Evolutionary conservation across 768 basidiomycete genomes (phyloP), one percentile per base, ranked within the genome.

Genomic region (Neoboletus brunneissimus): DNA sequence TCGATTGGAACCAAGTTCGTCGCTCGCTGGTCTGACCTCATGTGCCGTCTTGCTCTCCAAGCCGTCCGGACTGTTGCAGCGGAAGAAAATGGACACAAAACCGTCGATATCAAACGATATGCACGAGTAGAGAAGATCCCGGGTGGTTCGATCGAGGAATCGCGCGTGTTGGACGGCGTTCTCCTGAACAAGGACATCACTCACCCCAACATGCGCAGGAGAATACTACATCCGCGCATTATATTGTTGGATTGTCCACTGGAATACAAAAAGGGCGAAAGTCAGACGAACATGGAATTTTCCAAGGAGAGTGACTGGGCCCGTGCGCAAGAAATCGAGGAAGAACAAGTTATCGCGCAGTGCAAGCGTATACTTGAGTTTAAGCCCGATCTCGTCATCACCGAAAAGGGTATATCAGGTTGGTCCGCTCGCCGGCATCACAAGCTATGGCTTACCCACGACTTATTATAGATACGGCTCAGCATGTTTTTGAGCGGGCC

Each of bases 151-250:
- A 98, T 99, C 65, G 97, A 99, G 76, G 83, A 95, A 57, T 91
- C 89, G 56, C 75, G 77, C 57, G 96, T 98, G 4, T 72, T 98
- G 54, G 83, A 80, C 51, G 96, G 97, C 45, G 88, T 99, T 53
- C 94, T 99, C 88, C 73, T 98, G 65, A 99, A 98, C 84, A 98
- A 99, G 80, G 97, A 98, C 70, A 90, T 99, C 65, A 97, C 94
- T 0, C 97, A 98, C 73, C 95, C 97, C 11, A 87, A 91, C 63
- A 99, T 98, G 97, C 79, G 96, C 53, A 73, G 97, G 54, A 79
- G 93, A 62, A 98, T 98, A 71, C 82, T 79, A 58, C 90, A 92
- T 61, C 97, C 96, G 4, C 76, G 95, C 13, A 89, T 99, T 48
- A 76, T 98, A 23, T 74, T 98, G 40, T 76, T 98, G 40, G 94